A percentile compares a stretch with the other conserved stretches of the same genome.
Evolutionary conservation across 2,329 filamentous ascomycete genomes (phyloP).

Genomic region (Sporothrix dimorphospora): DNA sequence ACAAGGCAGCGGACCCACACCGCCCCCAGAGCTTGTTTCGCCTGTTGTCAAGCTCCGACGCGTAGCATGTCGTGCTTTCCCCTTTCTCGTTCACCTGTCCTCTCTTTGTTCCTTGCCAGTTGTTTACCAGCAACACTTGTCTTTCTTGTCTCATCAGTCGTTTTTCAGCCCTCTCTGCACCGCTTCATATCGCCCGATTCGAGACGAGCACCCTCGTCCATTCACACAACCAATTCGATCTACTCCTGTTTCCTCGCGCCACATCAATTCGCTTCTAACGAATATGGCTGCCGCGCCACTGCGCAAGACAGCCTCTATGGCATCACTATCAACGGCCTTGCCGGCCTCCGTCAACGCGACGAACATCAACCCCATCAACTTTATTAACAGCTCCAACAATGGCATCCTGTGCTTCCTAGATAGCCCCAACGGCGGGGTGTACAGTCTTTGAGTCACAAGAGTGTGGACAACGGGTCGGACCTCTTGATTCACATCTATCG

Average conservation of each 20-base stretch:
- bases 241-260: not conserved
- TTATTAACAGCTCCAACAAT: constrained; percentile 17
- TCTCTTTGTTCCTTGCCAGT: not conserved
- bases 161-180: not conserved
- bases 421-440: constrained; percentile 59
- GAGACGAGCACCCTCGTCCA: not conserved
- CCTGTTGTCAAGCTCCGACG: constrained; percentile 27
- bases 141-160: not conserved
- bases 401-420: constrained; percentile 36
- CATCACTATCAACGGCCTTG: not conserved
- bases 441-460: constrained; percentile 44
- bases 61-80: constrained; percentile 15
- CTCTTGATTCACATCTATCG: constrained; percentile 36
- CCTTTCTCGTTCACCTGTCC: constrained; percentile 1
- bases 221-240: not conserved
- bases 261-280: not conserved
- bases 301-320: constrained; percentile 23
- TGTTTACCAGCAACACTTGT: constrained; percentile 3
- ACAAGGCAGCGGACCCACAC: constrained; percentile 15
- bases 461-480: constrained; percentile 29
- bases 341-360: constrained; percentile 23
- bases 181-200: not conserved
- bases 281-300: constrained; percentile 27
- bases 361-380: not conserved
- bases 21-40: constrained; percentile 23